Base-by-base conservation (phyloP, 371 early-diverging fungal genomes). In the Syncephalastrum sp. region DNA sequence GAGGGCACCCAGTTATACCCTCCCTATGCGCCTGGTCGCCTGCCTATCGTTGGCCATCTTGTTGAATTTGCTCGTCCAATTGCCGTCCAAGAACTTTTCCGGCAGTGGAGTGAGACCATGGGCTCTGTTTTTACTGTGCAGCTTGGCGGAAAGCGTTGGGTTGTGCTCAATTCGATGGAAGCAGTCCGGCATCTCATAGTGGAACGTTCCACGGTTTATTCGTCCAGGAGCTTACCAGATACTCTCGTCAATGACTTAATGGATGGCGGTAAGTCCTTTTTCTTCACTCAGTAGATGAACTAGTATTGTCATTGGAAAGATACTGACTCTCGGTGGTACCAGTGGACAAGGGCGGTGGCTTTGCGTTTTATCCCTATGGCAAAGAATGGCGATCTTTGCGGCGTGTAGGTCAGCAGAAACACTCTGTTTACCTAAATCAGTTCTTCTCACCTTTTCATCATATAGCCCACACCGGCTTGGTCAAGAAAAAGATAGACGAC, bases 311-410 rank as follows among this genome's bases (percentile, higher is more conserved):
- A 21, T 21, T 21, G 2, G 21, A 21, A 21, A 16, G 25, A 5
- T 45, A 24, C 21, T 21, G 21, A 21, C 1, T 21, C 21, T 21
- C 21, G 21, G 2, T 21, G 21, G 21, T 53, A 58, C 5, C 3
- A 70, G 72, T 72, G 21, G 67, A 68, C 29, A 33, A 54, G 24
- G 80, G 80, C 45, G 77, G 77, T 15, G 72, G 68, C 1, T 76
- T 80, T 64, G 77, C 80, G 0, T 76, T 76, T 47, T 71, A 65
- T 60, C 66, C 73, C n/a, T 76, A 80, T 57, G 73, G 72, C 17
- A 54, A 56, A 17, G 55, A 63, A 17, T 80, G 80, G 80, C 60
- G 77, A 23, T 25, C 61, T 14, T 50, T 80, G 19, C 65, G 80
- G 14, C 66, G 73, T 21, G 62, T 79, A 24, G 76, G 79, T 75